Conservation (phyloP, 495 filamentous ascomycete species). For the Penicillium odoratum region DNA sequence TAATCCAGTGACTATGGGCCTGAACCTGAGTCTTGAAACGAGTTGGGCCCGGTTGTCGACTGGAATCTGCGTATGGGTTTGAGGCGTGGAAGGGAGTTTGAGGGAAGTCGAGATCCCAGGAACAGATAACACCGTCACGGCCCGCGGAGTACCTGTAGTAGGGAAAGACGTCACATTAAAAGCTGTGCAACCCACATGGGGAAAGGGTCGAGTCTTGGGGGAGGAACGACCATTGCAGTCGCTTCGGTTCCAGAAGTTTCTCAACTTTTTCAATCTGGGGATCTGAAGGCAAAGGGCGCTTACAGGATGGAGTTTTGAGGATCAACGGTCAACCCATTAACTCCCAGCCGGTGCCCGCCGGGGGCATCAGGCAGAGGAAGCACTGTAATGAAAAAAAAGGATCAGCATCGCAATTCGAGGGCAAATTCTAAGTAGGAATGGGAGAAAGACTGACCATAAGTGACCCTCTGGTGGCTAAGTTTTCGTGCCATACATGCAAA, state of each 20-base stretch:
- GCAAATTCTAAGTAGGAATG: neutral
- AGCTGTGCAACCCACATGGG: conserved; percentile 19
- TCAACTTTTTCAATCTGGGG: neutral
- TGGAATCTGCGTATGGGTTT: conserved; percentile 33
- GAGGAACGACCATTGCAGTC: neutral
- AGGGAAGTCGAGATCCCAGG: conserved; percentile 78
- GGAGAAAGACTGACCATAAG: conserved; percentile 40
- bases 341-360: conserved; percentile 87
- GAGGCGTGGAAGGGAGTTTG: conserved; percentile 35
- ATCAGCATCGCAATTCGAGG: conserved; percentile 6
- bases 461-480: conserved; percentile 51
- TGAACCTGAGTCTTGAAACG: conserved; percentile 89
- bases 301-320: conserved; percentile 82
- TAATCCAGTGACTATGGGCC: conserved; percentile 98
- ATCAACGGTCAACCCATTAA: conserved; percentile 91
- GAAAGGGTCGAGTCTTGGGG: neutral
- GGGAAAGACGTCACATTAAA: conserved; percentile 24
- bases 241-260: neutral
- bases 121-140: conserved; percentile 92
- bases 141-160: conserved; percentile 84
- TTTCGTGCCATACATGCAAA: conserved; percentile 49
- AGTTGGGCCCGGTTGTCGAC: conserved; percentile 44
- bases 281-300: conserved; percentile 28
- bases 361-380: conserved; percentile 90
- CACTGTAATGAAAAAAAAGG: conserved; percentile 53